Percentiles rank a stretch among this genome's conserved stretches.
phyloP scores from a whole-genome alignment of 2,329 filamentous ascomycete genomes.

The Calonectria leucothoes region DNA sequence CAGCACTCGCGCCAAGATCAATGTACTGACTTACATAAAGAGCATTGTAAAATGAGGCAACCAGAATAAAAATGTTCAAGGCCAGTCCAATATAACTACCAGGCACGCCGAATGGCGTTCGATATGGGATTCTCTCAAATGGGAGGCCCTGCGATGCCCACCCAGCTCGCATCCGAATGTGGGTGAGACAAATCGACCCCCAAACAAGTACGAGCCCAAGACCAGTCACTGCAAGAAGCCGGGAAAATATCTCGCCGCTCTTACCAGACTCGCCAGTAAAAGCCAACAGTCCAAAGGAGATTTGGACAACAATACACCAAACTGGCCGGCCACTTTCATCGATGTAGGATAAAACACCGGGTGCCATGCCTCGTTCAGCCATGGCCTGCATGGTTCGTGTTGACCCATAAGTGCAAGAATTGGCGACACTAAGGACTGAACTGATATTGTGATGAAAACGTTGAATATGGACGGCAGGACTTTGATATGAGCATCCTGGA shows the following conservation, averaged over 20 bases:
- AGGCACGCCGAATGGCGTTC: conserved; percentile 77
- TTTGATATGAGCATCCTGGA: conserved; percentile 57
- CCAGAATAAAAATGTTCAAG: neutral
- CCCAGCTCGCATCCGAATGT: conserved; percentile 72
- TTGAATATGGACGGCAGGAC: conserved; percentile 63
- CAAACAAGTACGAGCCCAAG: conserved; percentile 72
- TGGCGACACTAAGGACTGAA: conserved; percentile 64
- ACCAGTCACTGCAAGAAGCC: conserved; percentile 72
- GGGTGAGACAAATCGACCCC: conserved; percentile 70
- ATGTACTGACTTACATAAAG: neutral
- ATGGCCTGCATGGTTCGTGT: conserved; percentile 64
- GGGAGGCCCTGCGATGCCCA: conserved; percentile 71
- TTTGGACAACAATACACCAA: conserved; percentile 53
- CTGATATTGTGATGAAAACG: conserved; percentile 62
- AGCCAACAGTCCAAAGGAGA: conserved; percentile 58
- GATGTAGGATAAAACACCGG: conserved; percentile 62
- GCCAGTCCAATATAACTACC: conserved; percentile 54
- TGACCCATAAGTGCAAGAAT: conserved; percentile 63
- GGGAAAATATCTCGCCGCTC: conserved; percentile 66
- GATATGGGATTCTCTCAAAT: conserved; percentile 81
- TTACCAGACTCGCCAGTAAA: conserved; percentile 56
- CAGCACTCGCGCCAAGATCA: neutral
- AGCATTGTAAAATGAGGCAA: neutral
- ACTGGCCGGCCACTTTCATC: conserved; percentile 63
- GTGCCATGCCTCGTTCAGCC: conserved; percentile 63